Conservation (phyloP, 805 yeast species). For the Cyberlindnera saturnus region DNA sequence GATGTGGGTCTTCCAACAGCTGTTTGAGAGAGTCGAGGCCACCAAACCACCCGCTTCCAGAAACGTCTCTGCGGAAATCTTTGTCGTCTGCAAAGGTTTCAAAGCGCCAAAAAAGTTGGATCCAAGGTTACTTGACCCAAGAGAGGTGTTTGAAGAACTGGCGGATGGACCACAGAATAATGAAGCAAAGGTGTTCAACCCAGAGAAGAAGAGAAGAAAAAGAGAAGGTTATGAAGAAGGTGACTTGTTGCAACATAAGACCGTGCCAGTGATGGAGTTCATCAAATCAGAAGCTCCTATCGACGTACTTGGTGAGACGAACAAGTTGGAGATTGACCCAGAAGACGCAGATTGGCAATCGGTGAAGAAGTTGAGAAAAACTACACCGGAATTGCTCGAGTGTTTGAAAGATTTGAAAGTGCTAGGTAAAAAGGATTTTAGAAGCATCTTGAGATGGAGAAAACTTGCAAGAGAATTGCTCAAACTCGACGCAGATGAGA, state of each 20-base stretch:
- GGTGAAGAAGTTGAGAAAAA: slow-evolving; percentile 64
- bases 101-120: slow-evolving; percentile 95
- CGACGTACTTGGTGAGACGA: slow-evolving; percentile 67
- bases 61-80: slow-evolving; percentile 98
- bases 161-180: slow-evolving; percentile 67
- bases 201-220: slow-evolving; percentile 82
- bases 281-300: slow-evolving; percentile 80
- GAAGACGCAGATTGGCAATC: slow-evolving; percentile 67
- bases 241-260: slow-evolving; percentile 66
- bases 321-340: slow-evolving; percentile 52
- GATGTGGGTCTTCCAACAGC: slow-evolving; percentile 95
- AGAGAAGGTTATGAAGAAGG: slow-evolving; percentile 98
- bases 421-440: slow-evolving; percentile 90
- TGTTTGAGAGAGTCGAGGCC: slow-evolving; percentile 95
- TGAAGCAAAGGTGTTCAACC: slow-evolving; percentile 91
- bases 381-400: slow-evolving; percentile 72
- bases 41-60: slow-evolving; percentile 99
- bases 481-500: slow-evolving; percentile 55
- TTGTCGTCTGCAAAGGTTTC: slow-evolving; percentile 93
- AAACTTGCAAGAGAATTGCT: slow-evolving; percentile 73
- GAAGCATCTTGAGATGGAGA: slow-evolving; percentile 81
- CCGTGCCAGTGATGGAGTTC: slow-evolving; percentile 72
- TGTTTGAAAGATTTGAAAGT: slow-evolving; percentile 91
- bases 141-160: slow-evolving; percentile 89
- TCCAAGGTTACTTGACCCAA: slow-evolving; percentile 87